phyloP scores from a whole-genome alignment of 495 filamentous ascomycete species.

The Penicillium longicatenatum region DNA sequence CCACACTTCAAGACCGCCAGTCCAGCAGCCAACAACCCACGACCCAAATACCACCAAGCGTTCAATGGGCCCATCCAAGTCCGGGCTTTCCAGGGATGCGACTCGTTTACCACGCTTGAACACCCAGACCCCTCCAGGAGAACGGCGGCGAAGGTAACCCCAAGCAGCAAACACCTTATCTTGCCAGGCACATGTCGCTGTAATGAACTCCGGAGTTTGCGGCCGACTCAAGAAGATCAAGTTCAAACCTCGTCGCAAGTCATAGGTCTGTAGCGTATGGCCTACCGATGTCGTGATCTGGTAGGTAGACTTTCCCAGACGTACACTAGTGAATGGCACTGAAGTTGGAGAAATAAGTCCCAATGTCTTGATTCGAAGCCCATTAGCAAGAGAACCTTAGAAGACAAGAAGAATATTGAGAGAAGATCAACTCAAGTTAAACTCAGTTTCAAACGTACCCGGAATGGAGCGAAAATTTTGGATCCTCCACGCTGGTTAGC shows the following conservation, averaged over 20 bases:
- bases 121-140: constrained; percentile 76
- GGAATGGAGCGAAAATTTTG: constrained; percentile 85
- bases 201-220: constrained; percentile 82
- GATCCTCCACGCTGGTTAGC: constrained; percentile 46
- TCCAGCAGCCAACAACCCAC: constrained; percentile 84
- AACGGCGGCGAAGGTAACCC: constrained; percentile 56
- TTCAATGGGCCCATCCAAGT: constrained; percentile 65
- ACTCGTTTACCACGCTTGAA: constrained; percentile 92
- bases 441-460: constrained; percentile 59
- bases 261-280: constrained; percentile 89
- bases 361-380: constrained; percentile 63
- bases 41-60: constrained; percentile 83
- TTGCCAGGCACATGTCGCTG: constrained; percentile 85
- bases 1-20: constrained; percentile 82
- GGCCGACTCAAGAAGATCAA: constrained; percentile 90
- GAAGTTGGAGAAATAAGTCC: constrained; percentile 88
- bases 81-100: constrained; percentile 69
- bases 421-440: neutral
- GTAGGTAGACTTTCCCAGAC: constrained; percentile 90
- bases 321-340: constrained; percentile 85
- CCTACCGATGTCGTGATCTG: constrained; percentile 96
- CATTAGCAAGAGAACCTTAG: constrained; percentile 1
- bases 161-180: constrained; percentile 86
- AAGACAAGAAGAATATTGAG: neutral
- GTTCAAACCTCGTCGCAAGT: constrained; percentile 82